Base-by-base conservation (phyloP, 257 asterid species). In the Gentiana dahurica region DNA sequence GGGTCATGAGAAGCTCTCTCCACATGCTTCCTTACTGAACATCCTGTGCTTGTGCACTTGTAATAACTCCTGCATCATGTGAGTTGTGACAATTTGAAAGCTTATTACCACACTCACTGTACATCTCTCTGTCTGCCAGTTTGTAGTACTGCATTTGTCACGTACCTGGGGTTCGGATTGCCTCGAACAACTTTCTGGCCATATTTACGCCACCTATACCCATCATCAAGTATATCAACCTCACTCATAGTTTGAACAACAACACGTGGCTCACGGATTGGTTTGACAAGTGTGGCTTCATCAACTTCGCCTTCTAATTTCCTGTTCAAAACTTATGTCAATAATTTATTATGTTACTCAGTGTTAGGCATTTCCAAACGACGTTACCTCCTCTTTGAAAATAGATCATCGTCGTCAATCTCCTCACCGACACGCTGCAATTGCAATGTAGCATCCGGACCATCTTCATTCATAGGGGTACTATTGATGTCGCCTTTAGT, bases 131-230 rank as follows among this genome's bases (percentile, higher is more conserved):
- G 46, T 8, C 46, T 41, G 46, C 46, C 46, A 41, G 46, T 41
- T 5, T 41, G 9, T 41, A 41, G 46, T 41, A 5, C 9, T 7
- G 46, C 6, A 41, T 24, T 45, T 47, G 50, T 51, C 50, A 64
- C 71, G 47, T 65, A 89, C 97, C 95, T 86, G 58, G 97, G 97
- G 75, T 86, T 89, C 47, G 97, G 97, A 73, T 89, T 89, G 61
- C 95, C 95, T 53, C 95, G 80, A 66, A 89, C 97, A 43, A 89
- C 94, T 72, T 89, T 89, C 79, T 89, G 97, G 49, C 97, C 97
- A 36, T 89, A 89, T 73, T 89, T 89, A 63, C 97, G 94, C 97
- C 97, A 89, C 55, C 93, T 75, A 68, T 89, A 89, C 24, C 97
- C 97, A 70, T 89, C 97, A 64, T 89, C 97, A 73, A 86, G 68